Base-by-base conservation (phyloP, 2,329 filamentous ascomycete species). In the Fusarium globosum region DNA sequence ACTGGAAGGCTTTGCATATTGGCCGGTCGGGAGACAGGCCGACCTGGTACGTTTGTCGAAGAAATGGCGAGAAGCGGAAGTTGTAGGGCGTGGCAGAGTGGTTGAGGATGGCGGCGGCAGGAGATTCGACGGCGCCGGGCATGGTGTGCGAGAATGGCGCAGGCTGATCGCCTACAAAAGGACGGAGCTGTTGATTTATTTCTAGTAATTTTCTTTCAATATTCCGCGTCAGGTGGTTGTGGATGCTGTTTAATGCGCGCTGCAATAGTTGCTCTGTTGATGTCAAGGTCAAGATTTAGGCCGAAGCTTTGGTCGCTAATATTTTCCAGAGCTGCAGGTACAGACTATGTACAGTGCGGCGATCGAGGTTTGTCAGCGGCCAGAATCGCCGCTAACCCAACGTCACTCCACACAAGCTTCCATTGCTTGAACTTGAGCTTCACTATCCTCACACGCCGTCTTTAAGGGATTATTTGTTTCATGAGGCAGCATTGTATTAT, bases 41-140 rank as follows among this genome's bases (percentile, higher is more conserved):
- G 83, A 97, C 95, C 72, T 94, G 91, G 83, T 96, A 95, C 75
- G 93, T 95, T 70, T 91, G 87, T 74, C 92, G 92, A 42, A 97
- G 90, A 85, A 97, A 97, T 52, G 94, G 92, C 38, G 90, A 92
- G 87, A 98, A 97, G 82, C 89, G 90, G 86, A 98, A 97, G 76
- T 86, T 89, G 85, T 94, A 93, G 67, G 81, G 77, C 9, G 86
- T 86, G 9, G 87, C 82, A 65, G 84, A 81, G 82, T 90, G 90
- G 66, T 87, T 83, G 76, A 92, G 88, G 81, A 92, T 89, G 62
- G 84, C 82, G 74, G 79, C 61, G 72, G 81, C 77, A 71, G 79
- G 68, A 71, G 80, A 72, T 56, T 78, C 72, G 30, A 77, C 78
- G 42, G 80, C 72, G 36, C 78, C 65, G 35, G 81, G 76, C 81